phyloP scores from a whole-genome alignment of 2,329 filamentous ascomycete species.

The Hymenoscyphus repandus region DNA sequence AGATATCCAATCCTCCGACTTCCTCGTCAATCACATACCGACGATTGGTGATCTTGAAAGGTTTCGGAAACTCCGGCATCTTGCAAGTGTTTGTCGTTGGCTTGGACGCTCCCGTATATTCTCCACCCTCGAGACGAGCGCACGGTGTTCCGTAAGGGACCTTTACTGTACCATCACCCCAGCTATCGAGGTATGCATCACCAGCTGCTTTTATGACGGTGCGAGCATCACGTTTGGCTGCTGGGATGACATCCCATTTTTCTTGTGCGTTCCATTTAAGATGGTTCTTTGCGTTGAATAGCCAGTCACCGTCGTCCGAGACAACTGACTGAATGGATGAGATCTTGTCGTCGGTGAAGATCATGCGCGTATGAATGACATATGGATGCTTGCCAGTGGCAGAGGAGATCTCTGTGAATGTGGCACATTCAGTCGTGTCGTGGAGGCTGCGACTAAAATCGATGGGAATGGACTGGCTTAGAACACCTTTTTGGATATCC shows the following conservation, averaged over 20 bases:
- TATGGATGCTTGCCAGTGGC: constrained; percentile 8
- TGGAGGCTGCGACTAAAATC: constrained; percentile 11
- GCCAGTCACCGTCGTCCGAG: constrained; percentile 14
- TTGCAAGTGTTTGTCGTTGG: constrained; percentile 6
- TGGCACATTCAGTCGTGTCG: constrained; percentile 12
- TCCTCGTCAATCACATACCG: constrained; percentile 8
- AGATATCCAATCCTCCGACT: constrained; percentile 6
- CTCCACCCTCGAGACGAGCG: constrained; percentile 8
- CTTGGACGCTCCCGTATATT: constrained; percentile 1
- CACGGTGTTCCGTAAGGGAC: constrained; percentile 10
- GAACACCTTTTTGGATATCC: constrained; percentile 6
- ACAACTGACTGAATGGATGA: constrained; percentile 6
- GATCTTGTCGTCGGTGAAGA: constrained; percentile 6
- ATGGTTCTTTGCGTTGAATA: constrained; percentile 13
- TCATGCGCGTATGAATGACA: constrained; percentile 14
- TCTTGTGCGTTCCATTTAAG: constrained; percentile 8
- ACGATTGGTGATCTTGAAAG: constrained; percentile 5
- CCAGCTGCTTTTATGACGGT: constrained; percentile 10
- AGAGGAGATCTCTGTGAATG: constrained; percentile 13
- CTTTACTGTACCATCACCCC: constrained; percentile 4
- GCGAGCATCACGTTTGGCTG: constrained; percentile 6
- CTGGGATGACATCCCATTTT: constrained; percentile 11
- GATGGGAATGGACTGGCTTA: constrained; percentile 7
- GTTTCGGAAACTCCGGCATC: constrained; percentile 2
- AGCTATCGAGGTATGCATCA: constrained; percentile 12